phyloP scores from a whole-genome alignment of 768 basidiomycete species.

The Dendrothele bispora region DNA sequence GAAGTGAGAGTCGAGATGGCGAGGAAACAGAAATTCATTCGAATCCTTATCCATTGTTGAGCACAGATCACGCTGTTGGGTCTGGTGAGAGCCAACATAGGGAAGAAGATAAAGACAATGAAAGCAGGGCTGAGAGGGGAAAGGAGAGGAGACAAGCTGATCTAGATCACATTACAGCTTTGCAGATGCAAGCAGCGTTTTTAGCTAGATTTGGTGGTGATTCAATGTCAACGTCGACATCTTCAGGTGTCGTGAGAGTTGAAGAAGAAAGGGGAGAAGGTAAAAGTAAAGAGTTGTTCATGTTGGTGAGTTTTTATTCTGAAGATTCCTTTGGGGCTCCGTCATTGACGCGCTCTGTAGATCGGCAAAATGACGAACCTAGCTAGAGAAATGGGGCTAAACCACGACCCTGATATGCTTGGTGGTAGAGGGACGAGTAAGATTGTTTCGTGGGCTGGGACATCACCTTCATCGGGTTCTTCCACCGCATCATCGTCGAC shows the following conservation, averaged over 20 bases:
- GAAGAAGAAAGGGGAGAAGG: neutral
- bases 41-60: neutral
- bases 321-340: neutral
- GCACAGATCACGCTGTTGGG: neutral
- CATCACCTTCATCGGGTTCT: neutral
- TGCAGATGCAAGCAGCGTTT: constrained; percentile 55
- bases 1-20: too few species aligned
- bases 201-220: constrained; percentile 41
- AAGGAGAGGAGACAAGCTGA: constrained; percentile 39
- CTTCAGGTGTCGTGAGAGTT: constrained; percentile 18
- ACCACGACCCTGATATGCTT: constrained; percentile 56
- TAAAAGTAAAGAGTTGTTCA: constrained; percentile 25
- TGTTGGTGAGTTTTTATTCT: constrained; percentile 34
- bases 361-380: constrained; percentile 70
- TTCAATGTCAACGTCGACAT: too few species aligned
- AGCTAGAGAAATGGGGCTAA: constrained; percentile 64
- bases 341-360: constrained; percentile 26
- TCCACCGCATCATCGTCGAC: neutral
- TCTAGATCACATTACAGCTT: constrained; percentile 59
- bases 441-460: constrained; percentile 5
- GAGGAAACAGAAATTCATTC: too few species aligned
- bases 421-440: constrained; percentile 7
- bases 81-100: neutral
- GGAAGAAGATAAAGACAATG: neutral
- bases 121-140: constrained; percentile 19